Evolutionary conservation across 768 basidiomycete species (phyloP), one percentile per base, ranked within the genome.

Genomic region (Pisolithus tinctorius): DNA sequence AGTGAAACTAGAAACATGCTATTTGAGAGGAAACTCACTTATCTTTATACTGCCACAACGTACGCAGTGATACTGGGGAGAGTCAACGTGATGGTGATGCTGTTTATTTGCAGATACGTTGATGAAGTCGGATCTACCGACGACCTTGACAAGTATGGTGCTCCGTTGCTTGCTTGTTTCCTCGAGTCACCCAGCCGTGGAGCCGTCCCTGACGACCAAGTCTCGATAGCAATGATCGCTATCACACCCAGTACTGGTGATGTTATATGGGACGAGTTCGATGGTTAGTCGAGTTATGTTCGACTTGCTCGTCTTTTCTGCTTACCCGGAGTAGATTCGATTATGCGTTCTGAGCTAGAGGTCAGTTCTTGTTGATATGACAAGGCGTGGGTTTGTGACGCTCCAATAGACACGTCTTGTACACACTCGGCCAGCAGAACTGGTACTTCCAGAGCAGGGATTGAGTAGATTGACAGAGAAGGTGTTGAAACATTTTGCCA

Each of bases 181-280:
- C 83, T 88, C 43, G 86, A 93, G 58, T 45, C 50, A 36, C 45
- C 54, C 1, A 29, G 55, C 58, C 49, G 39, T 8, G 26, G 65
- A 2, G 47, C 47, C 26, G 27, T 46, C 29, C 47, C 45, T 14
- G 61, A 56, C 25, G 65, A 60, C 4, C 59, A 75, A 47, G 76
- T 81, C 4, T 69, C 60, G 1, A 75, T 97, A 38, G 84, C 84
- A 7, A 73, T 97, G 67, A 75, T 97, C 31, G 79, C 81, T 14
- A 82, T 96, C 14, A 82, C 83, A 51, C 90, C 93, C 1, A 83
- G 83, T 44, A 96, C 93, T 0, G 95, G 95, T 1, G 94, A 96
- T 57, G 86, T 99, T 3, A 71, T 92, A 2, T 98, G 91, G 82
- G 95, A 99, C 60, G 82, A 89, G 50, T 95, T 94, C 61, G 76